Percentiles rank a stretch among this genome's conserved stretches.
phyloP scores from a whole-genome alignment of 1,284 basidiomycete species.

The Tylopilus orsonianus region DNA sequence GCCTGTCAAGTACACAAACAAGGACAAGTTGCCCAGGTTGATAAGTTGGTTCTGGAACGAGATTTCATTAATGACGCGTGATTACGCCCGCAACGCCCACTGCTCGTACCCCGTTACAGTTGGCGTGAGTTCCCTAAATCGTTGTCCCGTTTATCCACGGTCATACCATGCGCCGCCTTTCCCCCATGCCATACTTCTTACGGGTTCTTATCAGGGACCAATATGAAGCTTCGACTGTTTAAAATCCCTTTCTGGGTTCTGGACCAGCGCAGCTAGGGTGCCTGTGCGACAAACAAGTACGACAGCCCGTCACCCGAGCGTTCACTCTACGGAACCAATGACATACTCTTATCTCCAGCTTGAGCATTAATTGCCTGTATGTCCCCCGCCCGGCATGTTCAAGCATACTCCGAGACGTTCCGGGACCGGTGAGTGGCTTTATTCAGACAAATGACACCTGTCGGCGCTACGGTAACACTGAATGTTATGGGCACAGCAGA shows the following conservation, averaged over 20 bases:
- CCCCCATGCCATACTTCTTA: conserved; percentile 24
- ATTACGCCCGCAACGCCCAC: conserved; percentile 7
- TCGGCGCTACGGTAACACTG: too few species aligned
- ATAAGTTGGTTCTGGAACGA: neutral
- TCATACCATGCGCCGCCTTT: neutral
- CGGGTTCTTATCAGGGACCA: conserved; percentile 6
- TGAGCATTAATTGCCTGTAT: neutral
- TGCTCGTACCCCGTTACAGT: neutral
- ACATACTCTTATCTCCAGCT: neutral
- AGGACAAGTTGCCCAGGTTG: conserved; percentile 16
- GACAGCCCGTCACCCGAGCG: neutral
- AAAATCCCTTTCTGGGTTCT: conserved; percentile 10
- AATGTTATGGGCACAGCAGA: neutral
- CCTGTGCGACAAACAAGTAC: conserved; percentile 4
- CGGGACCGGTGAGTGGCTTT: neutral
- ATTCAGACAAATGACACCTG: neutral
- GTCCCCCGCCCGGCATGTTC: neutral
- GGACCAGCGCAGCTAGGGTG: neutral
- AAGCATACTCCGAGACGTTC: neutral
- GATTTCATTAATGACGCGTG: neutral
- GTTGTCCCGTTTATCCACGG: conserved; percentile 1
- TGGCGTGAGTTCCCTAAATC: neutral
- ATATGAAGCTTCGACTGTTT: conserved; percentile 16
- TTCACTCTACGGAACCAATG: conserved; percentile 2
- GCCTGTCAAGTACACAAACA: conserved; percentile 6